phyloP scores from a whole-genome alignment of 2,329 filamentous ascomycete species.

The Pseudocercospora macadamiae region DNA sequence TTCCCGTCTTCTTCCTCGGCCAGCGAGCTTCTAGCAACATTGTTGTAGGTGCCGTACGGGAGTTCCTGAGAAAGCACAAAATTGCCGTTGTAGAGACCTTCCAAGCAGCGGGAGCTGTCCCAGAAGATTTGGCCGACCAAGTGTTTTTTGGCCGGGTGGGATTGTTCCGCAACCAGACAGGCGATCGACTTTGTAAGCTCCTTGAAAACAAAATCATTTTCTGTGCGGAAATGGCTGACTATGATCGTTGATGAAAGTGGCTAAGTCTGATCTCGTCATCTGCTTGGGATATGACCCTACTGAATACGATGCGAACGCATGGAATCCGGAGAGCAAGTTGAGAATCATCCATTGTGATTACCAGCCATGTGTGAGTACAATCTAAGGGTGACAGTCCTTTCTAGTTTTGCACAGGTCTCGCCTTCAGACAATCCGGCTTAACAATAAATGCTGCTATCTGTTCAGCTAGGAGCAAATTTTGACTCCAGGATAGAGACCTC shows the following conservation, averaged over 20 bases:
- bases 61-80: constrained; percentile 46
- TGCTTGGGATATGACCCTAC: constrained; percentile 53
- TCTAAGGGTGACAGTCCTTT: too few relatives aligned
- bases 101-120: constrained; percentile 53
- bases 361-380: too few relatives aligned
- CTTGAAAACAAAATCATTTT: too few relatives aligned
- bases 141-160: constrained; percentile 54
- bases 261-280: constrained; percentile 49
- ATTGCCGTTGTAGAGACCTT: constrained; percentile 56
- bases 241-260: constrained; percentile 26
- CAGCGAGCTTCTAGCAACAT: constrained; percentile 46
- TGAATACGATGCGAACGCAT: constrained; percentile 52
- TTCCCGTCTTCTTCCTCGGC: constrained; percentile 52
- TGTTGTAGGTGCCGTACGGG: constrained; percentile 48
- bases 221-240: too few relatives aligned
- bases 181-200: constrained; percentile 45
- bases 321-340: constrained; percentile 46
- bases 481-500: too few relatives aligned
- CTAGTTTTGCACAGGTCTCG: too few relatives aligned
- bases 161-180: constrained; percentile 54
- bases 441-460: too few relatives aligned
- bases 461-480: too few relatives aligned
- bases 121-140: constrained; percentile 45
- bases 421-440: too few relatives aligned
- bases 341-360: constrained; percentile 52